Conservation (phyloP, 2,329 filamentous ascomycete genomes). For the Neospermospora avenae region DNA sequence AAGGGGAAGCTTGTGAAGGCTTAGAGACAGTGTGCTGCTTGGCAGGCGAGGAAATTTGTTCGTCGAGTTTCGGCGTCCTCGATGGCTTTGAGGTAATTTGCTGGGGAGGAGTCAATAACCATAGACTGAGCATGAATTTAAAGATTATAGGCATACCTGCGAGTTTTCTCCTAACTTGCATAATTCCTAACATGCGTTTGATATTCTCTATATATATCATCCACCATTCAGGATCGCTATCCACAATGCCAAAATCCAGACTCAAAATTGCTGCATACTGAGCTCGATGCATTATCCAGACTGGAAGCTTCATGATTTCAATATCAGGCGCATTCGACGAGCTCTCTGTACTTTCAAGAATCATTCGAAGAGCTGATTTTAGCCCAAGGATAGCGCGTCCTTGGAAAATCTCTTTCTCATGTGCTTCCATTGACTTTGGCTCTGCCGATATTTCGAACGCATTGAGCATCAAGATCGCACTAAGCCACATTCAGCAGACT, state of each 20-base stretch:
- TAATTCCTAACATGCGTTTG: conserved; percentile 10
- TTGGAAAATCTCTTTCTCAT: not conserved
- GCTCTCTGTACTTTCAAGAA: not conserved
- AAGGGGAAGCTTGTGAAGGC: conserved; percentile 10
- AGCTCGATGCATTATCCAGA: not conserved
- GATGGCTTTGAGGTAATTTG: conserved; percentile 5
- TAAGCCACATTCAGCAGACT: not conserved
- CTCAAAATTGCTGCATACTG: conserved; percentile 14
- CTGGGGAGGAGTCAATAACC: not conserved
- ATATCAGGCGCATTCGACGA: not conserved
- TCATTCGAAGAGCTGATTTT: not conserved
- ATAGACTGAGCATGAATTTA: not conserved
- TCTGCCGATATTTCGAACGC: not conserved
- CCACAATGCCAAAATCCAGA: conserved; percentile 11
- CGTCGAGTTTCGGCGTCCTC: conserved; percentile 3
- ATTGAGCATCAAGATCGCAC: not conserved
- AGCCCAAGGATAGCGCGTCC: not conserved
- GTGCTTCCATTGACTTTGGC: not conserved
- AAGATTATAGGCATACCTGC: not conserved
- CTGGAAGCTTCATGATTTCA: not conserved
- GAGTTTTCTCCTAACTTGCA: conserved; percentile 3
- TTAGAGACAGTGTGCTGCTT: not conserved
- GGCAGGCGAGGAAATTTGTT: not conserved
- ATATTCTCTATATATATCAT: conserved; percentile 16
- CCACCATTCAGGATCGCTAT: conserved; percentile 10